Evolutionary conservation across 208 protist genomes (phyloP), one percentile per base, ranked within the genome.

Genomic region (Tritrichomonas musculus): DNA sequence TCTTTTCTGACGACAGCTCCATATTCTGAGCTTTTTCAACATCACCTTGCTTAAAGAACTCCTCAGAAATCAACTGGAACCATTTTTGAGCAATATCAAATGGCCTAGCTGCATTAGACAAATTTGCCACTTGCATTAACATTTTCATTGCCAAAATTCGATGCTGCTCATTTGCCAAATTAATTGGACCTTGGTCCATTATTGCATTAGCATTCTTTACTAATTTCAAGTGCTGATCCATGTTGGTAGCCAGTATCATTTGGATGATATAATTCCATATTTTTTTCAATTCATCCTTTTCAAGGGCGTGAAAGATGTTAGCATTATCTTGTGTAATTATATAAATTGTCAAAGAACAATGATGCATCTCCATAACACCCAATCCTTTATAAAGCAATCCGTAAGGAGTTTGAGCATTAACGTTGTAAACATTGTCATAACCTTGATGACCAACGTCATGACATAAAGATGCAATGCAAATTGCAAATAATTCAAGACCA

Each of bases 391-490:
- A 96, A 27, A 64, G 73, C 2, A 96, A 96, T 50, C 97, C 97
- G 41, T 98, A 95, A 92, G 96, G 96, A 14, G 97, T 95, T 92
- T 96, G 95, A 25, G 97, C 97, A 93, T 97, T 97, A 30, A 97
- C 95, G 94, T 98, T 97, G 94, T 98, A 99, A 93, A 96, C 97
- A 95, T 99, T 99, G 95, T 98, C 98, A 49, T 98, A 92, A 39
- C 98, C 98, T 1, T 98, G 98, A 95, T 99, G 98, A 93, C 98
- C 97, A 94, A 97, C 97, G 96, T 99, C 98, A 95, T 99, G 98
- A 84, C 98, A 96, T 33, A 97, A 95, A 25, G 96, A 97, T 30
- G 97, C 96, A 33, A 98, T 94, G 22, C 98, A 30, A 30, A 95
- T 93, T 1, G 97, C 97, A 27, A 98, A 95, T 27, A 97, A 92